Base-by-base conservation (phyloP, 1,284 basidiomycete genomes). In the Marasmius tenuissimus region DNA sequence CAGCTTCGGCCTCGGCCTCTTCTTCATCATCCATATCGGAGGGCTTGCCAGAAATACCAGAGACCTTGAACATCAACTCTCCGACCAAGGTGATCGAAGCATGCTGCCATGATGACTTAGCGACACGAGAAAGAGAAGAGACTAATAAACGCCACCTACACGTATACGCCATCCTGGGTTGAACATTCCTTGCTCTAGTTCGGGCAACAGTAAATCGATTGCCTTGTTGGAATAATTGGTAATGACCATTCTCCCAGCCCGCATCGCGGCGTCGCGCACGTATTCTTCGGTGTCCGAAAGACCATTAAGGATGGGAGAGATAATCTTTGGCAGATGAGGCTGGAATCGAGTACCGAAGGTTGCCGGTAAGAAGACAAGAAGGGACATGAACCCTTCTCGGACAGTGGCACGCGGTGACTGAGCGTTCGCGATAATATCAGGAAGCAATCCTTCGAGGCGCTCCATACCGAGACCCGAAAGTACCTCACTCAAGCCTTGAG, bases 221-320 rank as follows among this genome's bases (percentile, higher is more conserved):
- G 97, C 97, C 72, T 89, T 93, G 72, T 73, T 86, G 33, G 95
- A 93, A 78, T 99, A 98, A 76, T 98, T 98, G 63, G 90, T 92
- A 65, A 99, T 94, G 68, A 99, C 92, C 96, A 99, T 99, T 67
- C 97, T 86, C 65, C 97, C 97, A n/a, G 97, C 97, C 42, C 94
- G 88, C 96, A 99, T 98, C 4, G 97, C 96, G 14, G 97, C 96
- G 66, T 98, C 95, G 51, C 96, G 85, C 6, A 96, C 94, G 70
- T 92, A 95, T 78, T 99, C 97, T 68, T 97, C 96, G 4, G 89
- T 83, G 74, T 99, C 97, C 0, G 97, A 93, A 47, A 99, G 80
- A 69, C 97, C 97, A 61, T 87, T 88, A 54, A 99, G 83, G 69
- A 99, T 97, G 0, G 97, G 97, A 9, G 91, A 82, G 57, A 99